Evolutionary conservation across 495 filamentous ascomycete genomes (phyloP).

Genomic region (Sphaerosporella brunnea): DNA sequence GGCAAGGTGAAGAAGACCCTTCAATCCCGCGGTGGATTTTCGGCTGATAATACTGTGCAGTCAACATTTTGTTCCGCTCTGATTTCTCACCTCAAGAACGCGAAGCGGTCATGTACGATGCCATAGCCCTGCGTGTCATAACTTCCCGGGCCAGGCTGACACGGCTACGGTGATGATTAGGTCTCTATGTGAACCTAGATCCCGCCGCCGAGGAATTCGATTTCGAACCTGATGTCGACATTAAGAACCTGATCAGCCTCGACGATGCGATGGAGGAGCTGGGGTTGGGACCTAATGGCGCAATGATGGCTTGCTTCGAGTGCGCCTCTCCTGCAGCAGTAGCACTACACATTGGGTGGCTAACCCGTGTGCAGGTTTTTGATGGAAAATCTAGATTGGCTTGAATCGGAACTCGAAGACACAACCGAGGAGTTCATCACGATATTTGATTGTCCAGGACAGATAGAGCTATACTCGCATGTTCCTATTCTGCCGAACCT

Average conservation of each 20-base stretch:
- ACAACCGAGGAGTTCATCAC: slow-evolving; percentile 89
- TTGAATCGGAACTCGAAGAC: slow-evolving; percentile 69
- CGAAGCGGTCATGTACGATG: slow-evolving; percentile 60
- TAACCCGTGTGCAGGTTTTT: too few relatives aligned
- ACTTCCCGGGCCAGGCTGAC: too few relatives aligned
- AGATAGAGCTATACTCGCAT: slow-evolving; percentile 97
- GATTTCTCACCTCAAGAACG: slow-evolving; percentile 77
- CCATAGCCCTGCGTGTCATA: too few relatives aligned
- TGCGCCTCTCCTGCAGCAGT: slow-evolving; percentile 26
- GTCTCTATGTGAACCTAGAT: slow-evolving; percentile 94
- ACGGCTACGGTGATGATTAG: slow-evolving; percentile 17
- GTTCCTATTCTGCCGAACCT: slow-evolving; percentile 81
- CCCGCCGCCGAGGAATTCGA: slow-evolving; percentile 85
- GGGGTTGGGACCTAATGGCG: slow-evolving; percentile 82
- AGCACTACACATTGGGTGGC: too few relatives aligned
- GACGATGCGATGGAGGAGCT: slow-evolving; percentile 98
- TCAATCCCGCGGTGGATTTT: neutral
- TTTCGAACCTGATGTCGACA: slow-evolving; percentile 87
- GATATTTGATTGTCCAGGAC: slow-evolving; percentile 95
- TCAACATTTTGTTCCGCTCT: slow-evolving; percentile 88
- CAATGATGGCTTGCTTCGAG: slow-evolving; percentile 95
- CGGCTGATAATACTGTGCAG: too few relatives aligned
- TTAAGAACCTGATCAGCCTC: slow-evolving; percentile 86
- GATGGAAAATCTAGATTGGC: slow-evolving; percentile 88
- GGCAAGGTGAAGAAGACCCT: slow-evolving; percentile 46